A percentile compares a stretch with the other conserved stretches of the same genome.
phyloP scores from a whole-genome alignment of 768 basidiomycete species.

The Gymnopilus dilepis region DNA sequence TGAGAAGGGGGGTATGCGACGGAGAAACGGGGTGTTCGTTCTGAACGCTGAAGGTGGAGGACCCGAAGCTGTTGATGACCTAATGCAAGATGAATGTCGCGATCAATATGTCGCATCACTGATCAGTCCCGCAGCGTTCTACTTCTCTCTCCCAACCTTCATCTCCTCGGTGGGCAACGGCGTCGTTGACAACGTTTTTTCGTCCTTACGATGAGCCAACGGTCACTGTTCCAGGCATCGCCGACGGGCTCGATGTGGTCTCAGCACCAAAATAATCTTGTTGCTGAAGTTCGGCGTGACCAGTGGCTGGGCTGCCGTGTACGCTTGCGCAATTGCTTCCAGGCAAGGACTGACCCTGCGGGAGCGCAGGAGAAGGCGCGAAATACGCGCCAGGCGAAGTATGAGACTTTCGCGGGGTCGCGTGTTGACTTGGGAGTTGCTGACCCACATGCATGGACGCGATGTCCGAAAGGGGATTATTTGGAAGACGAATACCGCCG shows the following conservation, averaged over 20 bases:
- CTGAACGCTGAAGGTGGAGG: neutral
- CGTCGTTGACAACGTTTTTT: neutral
- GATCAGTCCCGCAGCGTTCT: slow-evolving; percentile 4
- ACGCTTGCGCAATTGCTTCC: slow-evolving; percentile 11
- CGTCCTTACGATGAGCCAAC: slow-evolving; percentile 5
- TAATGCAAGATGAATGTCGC: slow-evolving; percentile 13
- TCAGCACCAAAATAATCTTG: slow-evolving; percentile 23
- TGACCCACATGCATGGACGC: slow-evolving; percentile 45
- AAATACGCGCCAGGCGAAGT: slow-evolving; percentile 31
- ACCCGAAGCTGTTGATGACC: slow-evolving; percentile 8
- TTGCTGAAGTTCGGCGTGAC: slow-evolving; percentile 17
- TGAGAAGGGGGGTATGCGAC: neutral
- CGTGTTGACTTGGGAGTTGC: slow-evolving; percentile 22
- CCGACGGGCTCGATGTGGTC: slow-evolving; percentile 11
- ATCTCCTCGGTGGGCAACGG: slow-evolving; percentile 3
- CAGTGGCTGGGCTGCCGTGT: slow-evolving; percentile 14
- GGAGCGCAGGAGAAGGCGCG: slow-evolving; percentile 24
- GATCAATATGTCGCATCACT: slow-evolving; percentile 6
- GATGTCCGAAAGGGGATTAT: slow-evolving; percentile 73
- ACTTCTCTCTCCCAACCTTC: slow-evolving; percentile 1
- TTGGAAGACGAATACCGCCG: slow-evolving; percentile 74
- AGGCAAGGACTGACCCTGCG: slow-evolving; percentile 6
- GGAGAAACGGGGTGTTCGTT: neutral
- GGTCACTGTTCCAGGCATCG: slow-evolving; percentile 4
- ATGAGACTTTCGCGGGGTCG: slow-evolving; percentile 31